Evolutionary conservation across 2,329 filamentous ascomycete species (phyloP), one percentile per base, ranked within the genome.

Genomic region (Penicillium sp.): DNA sequence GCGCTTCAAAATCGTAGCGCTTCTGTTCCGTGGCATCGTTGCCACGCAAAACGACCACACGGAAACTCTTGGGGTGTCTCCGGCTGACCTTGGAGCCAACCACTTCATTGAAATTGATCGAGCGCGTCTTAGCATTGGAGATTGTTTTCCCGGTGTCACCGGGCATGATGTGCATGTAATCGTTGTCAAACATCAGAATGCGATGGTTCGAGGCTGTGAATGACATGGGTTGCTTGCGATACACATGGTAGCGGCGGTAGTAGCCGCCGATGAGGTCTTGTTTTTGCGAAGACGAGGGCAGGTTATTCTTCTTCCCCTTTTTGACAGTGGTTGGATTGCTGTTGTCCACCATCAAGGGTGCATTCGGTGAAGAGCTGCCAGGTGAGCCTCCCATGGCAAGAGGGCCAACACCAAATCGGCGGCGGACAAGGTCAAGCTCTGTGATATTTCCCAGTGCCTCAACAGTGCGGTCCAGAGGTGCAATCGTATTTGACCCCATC

Each of bases 91-190:
- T 89, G 62, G 84, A 86, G 1, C 86, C 86, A 0, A 88, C 82
- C n/a, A 89, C 84, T 55, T 83, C 83, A 57, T 79, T 83, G 74
- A 88, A 88, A 56, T 85, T 85, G 58, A 89, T 84, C 22, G 85
- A 87, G 8, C 84, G 86, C 6, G 82, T 84, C 68, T 86, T 86
- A 28, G 76, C 77, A 53, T 82, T 80, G 54, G 81, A 82, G 5
- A 78, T 71, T 5, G 82, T 81, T 65, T 85, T 86, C n/a, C 82
- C 82, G 4, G 78, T 78, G 42, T 82, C 80, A 3, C 74, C 75
- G 6, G 86, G 86, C 78, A 88, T 84, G 62, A 88, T 86, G 70
- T 88, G 86, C 73, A 89, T 83, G 69, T 87, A 88, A 65, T 89
- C 86, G 54, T 84, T 85, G 64, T 88, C 86, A 53, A 89, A 84